Evolutionary conservation across 2,329 filamentous ascomycete species (phyloP).

Genomic region (Alternaria hordeiaustralica): DNA sequence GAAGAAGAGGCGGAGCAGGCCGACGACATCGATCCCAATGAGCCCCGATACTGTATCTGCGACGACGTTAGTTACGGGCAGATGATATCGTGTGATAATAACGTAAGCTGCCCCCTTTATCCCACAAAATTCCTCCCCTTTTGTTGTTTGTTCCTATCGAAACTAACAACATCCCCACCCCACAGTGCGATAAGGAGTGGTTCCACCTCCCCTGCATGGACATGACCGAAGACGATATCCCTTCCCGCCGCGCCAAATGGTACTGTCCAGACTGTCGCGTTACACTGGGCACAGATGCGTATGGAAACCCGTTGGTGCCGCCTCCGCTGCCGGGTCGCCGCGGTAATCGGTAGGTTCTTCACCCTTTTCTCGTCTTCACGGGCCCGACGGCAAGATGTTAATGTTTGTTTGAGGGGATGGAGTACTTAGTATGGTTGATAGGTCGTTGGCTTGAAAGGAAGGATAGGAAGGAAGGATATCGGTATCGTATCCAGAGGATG

Average conservation of each 20-base stretch:
- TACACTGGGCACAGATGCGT: constrained; percentile 37
- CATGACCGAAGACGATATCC: constrained; percentile 64
- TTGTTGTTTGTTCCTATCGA: neutral
- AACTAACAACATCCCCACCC: neutral
- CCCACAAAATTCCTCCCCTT: neutral
- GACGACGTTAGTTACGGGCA: constrained; percentile 80
- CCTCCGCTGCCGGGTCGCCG: constrained; percentile 42
- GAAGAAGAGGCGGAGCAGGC: constrained; percentile 34
- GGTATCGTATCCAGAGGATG: neutral
- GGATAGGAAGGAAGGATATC: neutral
- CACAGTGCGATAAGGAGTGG: constrained; percentile 79
- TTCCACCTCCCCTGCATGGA: constrained; percentile 82
- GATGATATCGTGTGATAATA: constrained; percentile 85
- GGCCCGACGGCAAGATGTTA: constrained; percentile 32
- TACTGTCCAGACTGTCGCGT: constrained; percentile 76
- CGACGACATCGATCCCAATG: constrained; percentile 71
- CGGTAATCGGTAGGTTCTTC: constrained; percentile 41
- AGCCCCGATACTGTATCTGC: constrained; percentile 79
- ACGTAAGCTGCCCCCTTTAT: constrained; percentile 53
- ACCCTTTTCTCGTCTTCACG: constrained; percentile 15
- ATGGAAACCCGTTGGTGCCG: constrained; percentile 43
- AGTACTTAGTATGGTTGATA: constrained; percentile 35
- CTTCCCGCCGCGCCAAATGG: constrained; percentile 78
- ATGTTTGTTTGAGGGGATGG: constrained; percentile 41
- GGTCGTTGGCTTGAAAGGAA: constrained; percentile 17